Percentiles rank a stretch among this genome's conserved stretches.
Evolutionary conservation across 768 basidiomycete species (phyloP).

Genomic region (Lyophyllum semitale): DNA sequence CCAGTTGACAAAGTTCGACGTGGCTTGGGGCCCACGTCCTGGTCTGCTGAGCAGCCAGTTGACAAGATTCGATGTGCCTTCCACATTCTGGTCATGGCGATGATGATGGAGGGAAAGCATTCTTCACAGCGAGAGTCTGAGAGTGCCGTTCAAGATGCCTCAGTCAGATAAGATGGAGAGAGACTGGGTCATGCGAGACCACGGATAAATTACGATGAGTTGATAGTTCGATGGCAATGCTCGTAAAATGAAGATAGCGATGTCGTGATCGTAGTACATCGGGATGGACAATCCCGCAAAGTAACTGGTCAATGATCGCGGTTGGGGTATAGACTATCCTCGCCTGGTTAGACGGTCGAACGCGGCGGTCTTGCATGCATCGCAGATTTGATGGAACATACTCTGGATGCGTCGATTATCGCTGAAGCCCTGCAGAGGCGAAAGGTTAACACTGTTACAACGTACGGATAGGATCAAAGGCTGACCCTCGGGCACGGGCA

Average conservation of each 20-base stretch:
- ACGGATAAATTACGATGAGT: background rate
- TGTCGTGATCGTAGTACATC: slow-evolving; percentile 5
- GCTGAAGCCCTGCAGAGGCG: slow-evolving; percentile 29
- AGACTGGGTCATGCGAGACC: too few relatives aligned
- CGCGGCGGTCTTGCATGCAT: slow-evolving; percentile 46
- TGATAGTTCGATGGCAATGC: background rate
- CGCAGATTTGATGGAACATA: slow-evolving; percentile 68
- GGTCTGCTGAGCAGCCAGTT: too few relatives aligned
- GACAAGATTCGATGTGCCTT: too few relatives aligned
- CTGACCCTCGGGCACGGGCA: slow-evolving; percentile 54
- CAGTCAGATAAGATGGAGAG: too few relatives aligned
- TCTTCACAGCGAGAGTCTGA: too few relatives aligned
- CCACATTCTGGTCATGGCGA: too few relatives aligned
- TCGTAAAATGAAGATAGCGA: background rate
- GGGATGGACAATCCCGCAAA: background rate
- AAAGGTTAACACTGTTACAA: background rate
- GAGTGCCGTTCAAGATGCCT: too few relatives aligned
- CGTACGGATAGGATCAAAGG: background rate
- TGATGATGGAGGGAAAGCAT: too few relatives aligned
- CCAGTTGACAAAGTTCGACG: too few relatives aligned
- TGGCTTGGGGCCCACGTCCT: too few relatives aligned
- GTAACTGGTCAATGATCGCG: background rate
- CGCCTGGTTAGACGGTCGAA: slow-evolving; percentile 25
- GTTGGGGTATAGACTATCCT: slow-evolving; percentile 1
- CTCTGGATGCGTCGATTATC: slow-evolving; percentile 62